Evolutionary conservation across 2,329 filamentous ascomycete genomes (phyloP), one percentile per base, ranked within the genome.

Genomic region (Westerdykella sp.): DNA sequence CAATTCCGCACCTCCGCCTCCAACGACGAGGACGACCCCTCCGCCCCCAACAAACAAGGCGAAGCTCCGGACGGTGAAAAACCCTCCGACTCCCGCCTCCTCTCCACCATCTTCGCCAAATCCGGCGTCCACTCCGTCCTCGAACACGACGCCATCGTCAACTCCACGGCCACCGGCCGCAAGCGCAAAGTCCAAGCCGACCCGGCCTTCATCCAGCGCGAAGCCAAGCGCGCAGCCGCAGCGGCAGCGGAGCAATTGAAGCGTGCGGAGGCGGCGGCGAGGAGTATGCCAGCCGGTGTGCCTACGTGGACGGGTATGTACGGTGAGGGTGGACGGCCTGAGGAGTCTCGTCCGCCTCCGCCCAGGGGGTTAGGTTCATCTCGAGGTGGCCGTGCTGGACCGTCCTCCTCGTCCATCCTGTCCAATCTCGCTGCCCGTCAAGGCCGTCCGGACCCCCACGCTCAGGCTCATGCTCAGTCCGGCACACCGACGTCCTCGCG

Each of bases 291-390:
- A 0, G 83, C 88, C 25, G 91, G 91, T 6, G 88, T 86, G 0
- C 87, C 93, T 7, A 96, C 91, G 1, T 97, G 91, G 91, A 97
- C 91, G 0, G 91, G 93, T 1, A 80, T 85, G 54, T 81, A 85
- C 37, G 91, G 91, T 9, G 78, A 84, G 39, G 82, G 81, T 4
- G 91, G 90, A 1, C 76, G 85, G 30, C 77, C 80, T 21, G 73
- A 71, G 69, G 66, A 45, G 21, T 41, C 43, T 5, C 28, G 18
- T 21, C 18, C 18, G 4, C 18, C 18, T 21, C 18, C 21, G 9
- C 49, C 32, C 32, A 15, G 32, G n/a, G 25, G 25, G 4, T 10
- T 28, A 12, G 44, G 57, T 13, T 59, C 55, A 38, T 41, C 56
- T 11, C 66, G 63, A 23, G 73, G 71, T 36, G 69, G 67, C 9